Percentiles rank a stretch among this genome's conserved stretches.
These are phyloP conservation scores for Ogataea glucozyma DNA, from an alignment of 805 yeast species.

Conservation along the genomic window DNA sequence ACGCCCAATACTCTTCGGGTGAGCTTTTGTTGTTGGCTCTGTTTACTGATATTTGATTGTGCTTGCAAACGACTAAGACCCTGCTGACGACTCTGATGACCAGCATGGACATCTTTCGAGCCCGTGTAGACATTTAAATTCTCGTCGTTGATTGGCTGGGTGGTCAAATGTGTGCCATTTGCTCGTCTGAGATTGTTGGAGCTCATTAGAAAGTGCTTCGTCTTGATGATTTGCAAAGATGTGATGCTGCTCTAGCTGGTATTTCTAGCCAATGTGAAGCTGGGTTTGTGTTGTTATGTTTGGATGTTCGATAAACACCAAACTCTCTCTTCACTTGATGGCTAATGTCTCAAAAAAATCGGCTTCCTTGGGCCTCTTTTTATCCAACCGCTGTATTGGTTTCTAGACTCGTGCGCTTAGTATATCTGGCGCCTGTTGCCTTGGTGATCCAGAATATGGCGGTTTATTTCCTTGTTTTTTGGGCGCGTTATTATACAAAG, in stretches of 20 bases:
- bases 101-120: constrained; percentile 1
- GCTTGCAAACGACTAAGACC: no score
- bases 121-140: constrained; percentile 12
- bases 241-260: constrained; percentile 9
- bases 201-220: constrained; percentile 16
- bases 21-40: constrained; percentile 4
- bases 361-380: not conserved
- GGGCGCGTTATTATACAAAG: not conserved
- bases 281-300: constrained; percentile 11
- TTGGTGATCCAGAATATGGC: constrained; percentile 1
- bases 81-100: not conserved
- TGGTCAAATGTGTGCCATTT: not conserved
- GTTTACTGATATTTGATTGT: constrained; percentile 10
- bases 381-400: constrained; percentile 1
- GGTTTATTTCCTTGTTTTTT: not conserved
- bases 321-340: no score
- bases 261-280: constrained; percentile 23
- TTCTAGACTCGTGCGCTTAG: not conserved
- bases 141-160: constrained; percentile 26
- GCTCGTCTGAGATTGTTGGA: constrained; percentile 2
- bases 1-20: constrained; percentile 33
- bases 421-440: constrained; percentile 7
- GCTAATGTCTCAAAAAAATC: not conserved
- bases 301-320: no score
- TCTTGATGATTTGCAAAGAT: constrained; percentile 1